These are phyloP conservation scores for Bruguiera hainesii DNA, from an alignment of 441 rosid genomes.

Conservation along the genomic window DNA sequence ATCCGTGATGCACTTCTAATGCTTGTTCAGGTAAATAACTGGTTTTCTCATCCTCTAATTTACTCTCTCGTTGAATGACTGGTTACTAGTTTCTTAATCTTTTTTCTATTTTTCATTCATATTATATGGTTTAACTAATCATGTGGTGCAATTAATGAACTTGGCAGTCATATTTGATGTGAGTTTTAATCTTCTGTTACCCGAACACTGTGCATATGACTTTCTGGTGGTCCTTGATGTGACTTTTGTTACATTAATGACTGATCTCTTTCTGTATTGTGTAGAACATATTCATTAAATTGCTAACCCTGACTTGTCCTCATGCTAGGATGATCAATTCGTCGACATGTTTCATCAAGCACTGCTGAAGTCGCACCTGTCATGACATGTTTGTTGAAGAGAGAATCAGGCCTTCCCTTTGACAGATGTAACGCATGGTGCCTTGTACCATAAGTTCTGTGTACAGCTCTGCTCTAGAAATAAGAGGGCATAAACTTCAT, in stretches of 20 bases:
- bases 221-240: no score
- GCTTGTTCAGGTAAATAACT: slow-evolving; percentile 52
- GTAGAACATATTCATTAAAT: neutral
- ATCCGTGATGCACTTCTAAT: slow-evolving; percentile 56
- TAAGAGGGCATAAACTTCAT: slow-evolving; percentile 9
- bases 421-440: slow-evolving; percentile 9
- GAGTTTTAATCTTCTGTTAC: no score
- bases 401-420: slow-evolving; percentile 5
- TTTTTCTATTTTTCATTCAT: no score
- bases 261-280: no score
- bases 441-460: slow-evolving; percentile 25
- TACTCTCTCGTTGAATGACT: neutral
- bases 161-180: no score
- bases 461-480: slow-evolving; percentile 28
- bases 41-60: neutral
- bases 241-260: no score
- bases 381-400: slow-evolving; percentile 27
- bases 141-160: no score
- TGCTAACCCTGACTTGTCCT: slow-evolving; percentile 3
- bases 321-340: slow-evolving; percentile 56
- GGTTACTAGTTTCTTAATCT: no score
- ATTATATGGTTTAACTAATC: no score
- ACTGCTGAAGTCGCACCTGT: slow-evolving; percentile 43
- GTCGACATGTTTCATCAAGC: slow-evolving; percentile 58
- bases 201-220: no score